phyloP scores from a whole-genome alignment of 495 filamentous ascomycete genomes.

The Recurvomyces mirabilis region DNA sequence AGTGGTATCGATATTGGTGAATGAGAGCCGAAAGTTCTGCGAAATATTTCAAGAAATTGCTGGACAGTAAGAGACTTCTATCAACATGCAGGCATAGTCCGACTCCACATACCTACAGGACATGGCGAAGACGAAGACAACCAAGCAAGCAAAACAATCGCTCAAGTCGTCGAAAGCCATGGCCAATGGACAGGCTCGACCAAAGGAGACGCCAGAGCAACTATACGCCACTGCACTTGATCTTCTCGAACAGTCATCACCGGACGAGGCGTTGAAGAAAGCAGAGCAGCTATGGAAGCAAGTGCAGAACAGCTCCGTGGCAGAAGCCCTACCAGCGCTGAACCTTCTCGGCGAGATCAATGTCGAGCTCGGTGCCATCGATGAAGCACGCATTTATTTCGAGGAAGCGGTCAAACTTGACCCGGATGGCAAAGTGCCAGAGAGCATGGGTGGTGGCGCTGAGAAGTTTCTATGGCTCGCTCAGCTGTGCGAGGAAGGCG shows the following conservation, averaged over 20 bases:
- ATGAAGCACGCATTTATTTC: constrained; percentile 58
- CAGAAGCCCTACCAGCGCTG: constrained; percentile 50
- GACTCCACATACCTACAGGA: too few species aligned
- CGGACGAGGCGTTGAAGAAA: constrained; percentile 53
- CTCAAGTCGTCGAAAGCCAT: constrained; percentile 20
- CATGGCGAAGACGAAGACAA: constrained; percentile 32
- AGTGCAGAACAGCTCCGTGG: constrained; percentile 32
- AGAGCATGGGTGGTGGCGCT: constrained; percentile 61
- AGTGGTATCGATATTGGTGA: too few species aligned
- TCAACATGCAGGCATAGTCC: too few species aligned
- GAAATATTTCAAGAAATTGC: too few species aligned
- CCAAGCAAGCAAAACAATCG: constrained; percentile 14
- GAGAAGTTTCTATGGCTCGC: constrained; percentile 96
- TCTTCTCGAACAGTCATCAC: constrained; percentile 58
- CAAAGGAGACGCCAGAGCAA: constrained; percentile 33
- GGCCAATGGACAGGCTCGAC: constrained; percentile 20
- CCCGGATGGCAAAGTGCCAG: constrained; percentile 50
- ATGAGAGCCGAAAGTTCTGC: too few species aligned
- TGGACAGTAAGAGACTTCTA: too few species aligned
- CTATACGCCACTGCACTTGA: constrained; percentile 58
- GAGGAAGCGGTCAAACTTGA: constrained; percentile 59
- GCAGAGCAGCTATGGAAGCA: constrained; percentile 52
- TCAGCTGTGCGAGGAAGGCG: constrained; percentile 81
- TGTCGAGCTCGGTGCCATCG: constrained; percentile 71
- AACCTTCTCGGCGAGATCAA: constrained; percentile 74